Evolutionary conservation across 768 basidiomycete genomes (phyloP).

Genomic region (Hygrophoropsis aurantiaca): DNA sequence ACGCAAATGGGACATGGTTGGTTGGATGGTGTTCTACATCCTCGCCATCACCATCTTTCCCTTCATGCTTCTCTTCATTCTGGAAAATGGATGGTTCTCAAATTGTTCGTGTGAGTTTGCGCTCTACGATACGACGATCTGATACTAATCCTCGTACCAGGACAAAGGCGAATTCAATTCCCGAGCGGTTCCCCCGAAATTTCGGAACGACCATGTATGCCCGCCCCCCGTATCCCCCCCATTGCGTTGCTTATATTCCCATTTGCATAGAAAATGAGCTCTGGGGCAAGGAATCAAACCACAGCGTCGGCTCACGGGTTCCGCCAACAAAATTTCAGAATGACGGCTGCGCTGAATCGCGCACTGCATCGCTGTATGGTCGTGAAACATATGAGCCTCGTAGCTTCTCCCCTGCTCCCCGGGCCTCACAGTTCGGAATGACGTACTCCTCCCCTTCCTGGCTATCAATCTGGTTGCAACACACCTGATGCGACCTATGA

Average conservation of each 20-base stretch:
- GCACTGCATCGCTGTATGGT: conserved; percentile 79
- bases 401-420: conserved; percentile 70
- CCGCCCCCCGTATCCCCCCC: neutral
- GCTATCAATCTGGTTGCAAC: conserved; percentile 76
- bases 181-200: conserved; percentile 88
- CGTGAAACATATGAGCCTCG: conserved; percentile 87
- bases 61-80: conserved; percentile 91
- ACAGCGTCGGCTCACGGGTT: conserved; percentile 92
- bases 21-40: conserved; percentile 97
- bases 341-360: conserved; percentile 76
- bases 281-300: conserved; percentile 97
- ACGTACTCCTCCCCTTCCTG: conserved; percentile 59
- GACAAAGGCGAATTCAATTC: conserved; percentile 99
- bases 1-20: conserved; percentile 98
- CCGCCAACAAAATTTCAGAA: conserved; percentile 72
- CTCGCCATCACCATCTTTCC: conserved; percentile 92
- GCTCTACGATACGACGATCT: conserved; percentile 4
- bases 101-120: too few species aligned
- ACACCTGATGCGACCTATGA: conserved; percentile 48
- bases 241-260: conserved; percentile 1
- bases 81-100: conserved; percentile 99
- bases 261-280: conserved; percentile 82
- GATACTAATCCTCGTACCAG: conserved; percentile 36
- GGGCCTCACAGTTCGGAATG: conserved; percentile 63
- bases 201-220: conserved; percentile 93